Evolutionary conservation across 2,329 filamentous ascomycete species (phyloP).

Genomic region (Amphichorda felina): DNA sequence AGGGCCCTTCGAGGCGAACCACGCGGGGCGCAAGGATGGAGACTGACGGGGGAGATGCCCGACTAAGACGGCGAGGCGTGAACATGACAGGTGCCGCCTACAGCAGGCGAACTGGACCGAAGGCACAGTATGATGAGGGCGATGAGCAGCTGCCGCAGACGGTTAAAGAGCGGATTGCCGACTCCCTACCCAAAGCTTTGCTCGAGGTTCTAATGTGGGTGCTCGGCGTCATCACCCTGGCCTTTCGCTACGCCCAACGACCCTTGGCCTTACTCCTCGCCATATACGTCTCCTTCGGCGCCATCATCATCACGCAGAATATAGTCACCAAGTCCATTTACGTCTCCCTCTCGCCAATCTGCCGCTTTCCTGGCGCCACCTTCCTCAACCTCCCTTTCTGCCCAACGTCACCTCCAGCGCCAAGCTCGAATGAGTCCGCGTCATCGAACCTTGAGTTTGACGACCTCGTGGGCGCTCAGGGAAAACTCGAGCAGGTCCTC

Average conservation of each 20-base stretch:
- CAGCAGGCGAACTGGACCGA: conserved; percentile 6
- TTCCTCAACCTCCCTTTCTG: conserved; percentile 56
- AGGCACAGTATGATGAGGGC: conserved; percentile 7
- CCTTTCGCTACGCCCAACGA: conserved; percentile 50
- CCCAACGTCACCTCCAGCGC: conserved; percentile 13
- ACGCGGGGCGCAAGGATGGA: too few relatives aligned
- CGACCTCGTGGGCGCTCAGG: conserved; percentile 61
- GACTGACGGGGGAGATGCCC: neutral
- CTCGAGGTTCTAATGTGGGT: conserved; percentile 34
- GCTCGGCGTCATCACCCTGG: conserved; percentile 42
- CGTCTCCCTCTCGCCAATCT: conserved; percentile 55
- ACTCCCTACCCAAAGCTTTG: conserved; percentile 23
- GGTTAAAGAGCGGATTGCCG: conserved; percentile 17
- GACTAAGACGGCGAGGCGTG: neutral
- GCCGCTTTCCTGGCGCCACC: conserved; percentile 53
- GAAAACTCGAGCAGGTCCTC: conserved; percentile 65
- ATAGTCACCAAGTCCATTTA: conserved; percentile 49
- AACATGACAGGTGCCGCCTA: neutral
- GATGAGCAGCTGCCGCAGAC: conserved; percentile 7
- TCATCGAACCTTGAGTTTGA: conserved; percentile 53
- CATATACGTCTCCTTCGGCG: conserved; percentile 47
- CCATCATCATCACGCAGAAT: conserved; percentile 47
- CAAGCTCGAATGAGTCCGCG: conserved; percentile 1
- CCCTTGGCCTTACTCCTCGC: conserved; percentile 51
- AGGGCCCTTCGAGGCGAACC: conserved; percentile 19